These are phyloP conservation scores for Fusarium albosuccineum DNA, from an alignment of 2,329 filamentous ascomycete genomes.

Conservation along the genomic window DNA sequence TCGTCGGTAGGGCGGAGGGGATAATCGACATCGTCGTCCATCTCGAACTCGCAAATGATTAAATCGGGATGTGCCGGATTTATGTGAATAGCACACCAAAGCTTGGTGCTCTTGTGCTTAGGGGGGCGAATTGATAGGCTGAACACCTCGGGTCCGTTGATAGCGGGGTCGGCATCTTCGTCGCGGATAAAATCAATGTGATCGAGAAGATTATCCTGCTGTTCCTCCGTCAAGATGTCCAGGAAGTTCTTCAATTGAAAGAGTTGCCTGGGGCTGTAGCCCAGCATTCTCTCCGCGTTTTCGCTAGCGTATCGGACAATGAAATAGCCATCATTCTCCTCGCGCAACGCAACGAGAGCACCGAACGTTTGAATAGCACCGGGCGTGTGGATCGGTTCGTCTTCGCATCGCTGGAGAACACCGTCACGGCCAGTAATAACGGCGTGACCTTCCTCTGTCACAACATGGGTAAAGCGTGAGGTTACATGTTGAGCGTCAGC, in stretches of 20 bases:
- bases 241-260: constrained; percentile 82
- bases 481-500: constrained; percentile 68
- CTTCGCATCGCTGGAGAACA: constrained; percentile 83
- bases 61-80: constrained; percentile 76
- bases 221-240: constrained; percentile 87
- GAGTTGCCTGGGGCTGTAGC: constrained; percentile 80
- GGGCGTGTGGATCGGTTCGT: constrained; percentile 90
- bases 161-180: constrained; percentile 79
- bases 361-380: constrained; percentile 87
- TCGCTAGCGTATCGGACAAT: constrained; percentile 82
- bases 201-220: constrained; percentile 85
- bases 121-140: constrained; percentile 78
- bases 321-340: constrained; percentile 76
- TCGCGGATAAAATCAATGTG: constrained; percentile 91
- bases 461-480: constrained; percentile 81
- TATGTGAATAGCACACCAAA: constrained; percentile 91
- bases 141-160: constrained; percentile 88
- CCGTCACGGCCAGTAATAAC: constrained; percentile 85
- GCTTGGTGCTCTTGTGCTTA: constrained; percentile 69
- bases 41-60: constrained; percentile 89
- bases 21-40: constrained; percentile 79
- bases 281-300: constrained; percentile 81
- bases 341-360: constrained; percentile 78
- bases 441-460: constrained; percentile 82
- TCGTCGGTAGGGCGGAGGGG: constrained; percentile 76